Base-by-base conservation (phyloP, 176 grass and related monocot genomes). In the Oryza meridionalis region DNA sequence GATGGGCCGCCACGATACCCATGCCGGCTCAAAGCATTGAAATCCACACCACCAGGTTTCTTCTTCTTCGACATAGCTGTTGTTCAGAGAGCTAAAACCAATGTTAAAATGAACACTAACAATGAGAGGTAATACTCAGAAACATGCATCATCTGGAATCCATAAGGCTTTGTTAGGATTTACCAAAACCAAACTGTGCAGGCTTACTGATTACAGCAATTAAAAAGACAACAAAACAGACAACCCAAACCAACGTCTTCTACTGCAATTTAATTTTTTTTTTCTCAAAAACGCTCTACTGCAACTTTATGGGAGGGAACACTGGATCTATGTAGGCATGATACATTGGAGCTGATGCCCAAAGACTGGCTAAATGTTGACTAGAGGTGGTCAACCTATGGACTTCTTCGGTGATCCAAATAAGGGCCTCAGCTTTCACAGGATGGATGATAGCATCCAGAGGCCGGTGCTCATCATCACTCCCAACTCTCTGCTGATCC, bases 1-100 rank as follows among this genome's bases (percentile, higher is more conserved):
- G 96, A 93, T 25, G 93, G 93, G 5, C 93, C 91, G 11, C 96
- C 96, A 58, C 17, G 77, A 35, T 99, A 99, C 68, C 96, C 93
- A 65, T 99, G 91, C 53, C 88, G 88, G 71, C 93, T 99, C 88
- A 99, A 84, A 77, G 89, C 93, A 81, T 85, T 81, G 69, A 93
- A 99, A 81, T 88, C 90, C 72, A 99, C 73, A 19, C 85, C 86
- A 51, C 92, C 85, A 71, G 67, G 82, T 77, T 93, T 93, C 89
- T 94, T 94, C 90, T 89, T 94, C 86, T 79, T 95, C 71, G 81
- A 81, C 42, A 88, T 67, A 26, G 77, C 70, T 79, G 78, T 75
- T 90, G 80, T 90, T 84, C 85, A 96, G 1, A 84, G 68, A 88
- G 79, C 86, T 90, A 83, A 91, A 81, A 83, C 0, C 40, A 76